These are phyloP conservation scores for Otatea glauca DNA, from an alignment of 176 grass and related monocot species.

Conservation along the genomic window DNA sequence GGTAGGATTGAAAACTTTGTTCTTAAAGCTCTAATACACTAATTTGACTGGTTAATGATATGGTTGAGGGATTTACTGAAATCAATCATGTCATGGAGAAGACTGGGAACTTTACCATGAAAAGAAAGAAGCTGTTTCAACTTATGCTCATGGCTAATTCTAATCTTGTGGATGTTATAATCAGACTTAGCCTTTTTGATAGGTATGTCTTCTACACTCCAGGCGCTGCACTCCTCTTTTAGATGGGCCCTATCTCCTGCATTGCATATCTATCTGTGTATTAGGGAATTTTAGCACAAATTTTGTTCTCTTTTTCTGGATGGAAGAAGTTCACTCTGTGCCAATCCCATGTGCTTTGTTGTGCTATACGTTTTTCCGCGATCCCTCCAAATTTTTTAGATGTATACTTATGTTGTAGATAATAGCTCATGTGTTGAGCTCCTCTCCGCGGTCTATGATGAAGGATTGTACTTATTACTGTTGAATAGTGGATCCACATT, in stretches of 20 bases:
- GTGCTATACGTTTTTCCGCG: too few species aligned
- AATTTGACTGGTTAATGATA: conserved; percentile 81
- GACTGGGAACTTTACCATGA: conserved; percentile 87
- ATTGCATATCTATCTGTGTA: not conserved
- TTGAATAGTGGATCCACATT: too few species aligned
- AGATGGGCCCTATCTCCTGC: not conserved
- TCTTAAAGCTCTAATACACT: conserved; percentile 23
- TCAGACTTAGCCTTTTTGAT: conserved; percentile 93
- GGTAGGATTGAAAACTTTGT: not conserved
- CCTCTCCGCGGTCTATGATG: too few species aligned
- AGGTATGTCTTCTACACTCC: conserved; percentile 49
- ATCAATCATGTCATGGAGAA: conserved; percentile 95
- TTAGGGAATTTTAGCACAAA: not conserved
- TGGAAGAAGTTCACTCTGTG: conserved; percentile 21
- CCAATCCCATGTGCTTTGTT: not conserved
- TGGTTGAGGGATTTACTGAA: conserved; percentile 95
- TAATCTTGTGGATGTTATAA: conserved; percentile 78
- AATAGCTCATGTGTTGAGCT: too few species aligned
- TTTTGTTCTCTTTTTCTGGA: conserved; percentile 11
- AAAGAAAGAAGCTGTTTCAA: conserved; percentile 98
- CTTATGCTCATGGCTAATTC: conserved; percentile 92
- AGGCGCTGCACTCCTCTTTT: not conserved
- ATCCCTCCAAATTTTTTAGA: too few species aligned
- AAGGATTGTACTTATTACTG: too few species aligned
- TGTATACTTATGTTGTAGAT: too few species aligned